Conservation (phyloP, 345 rosid genomes). For the Psidium guajava region DNA sequence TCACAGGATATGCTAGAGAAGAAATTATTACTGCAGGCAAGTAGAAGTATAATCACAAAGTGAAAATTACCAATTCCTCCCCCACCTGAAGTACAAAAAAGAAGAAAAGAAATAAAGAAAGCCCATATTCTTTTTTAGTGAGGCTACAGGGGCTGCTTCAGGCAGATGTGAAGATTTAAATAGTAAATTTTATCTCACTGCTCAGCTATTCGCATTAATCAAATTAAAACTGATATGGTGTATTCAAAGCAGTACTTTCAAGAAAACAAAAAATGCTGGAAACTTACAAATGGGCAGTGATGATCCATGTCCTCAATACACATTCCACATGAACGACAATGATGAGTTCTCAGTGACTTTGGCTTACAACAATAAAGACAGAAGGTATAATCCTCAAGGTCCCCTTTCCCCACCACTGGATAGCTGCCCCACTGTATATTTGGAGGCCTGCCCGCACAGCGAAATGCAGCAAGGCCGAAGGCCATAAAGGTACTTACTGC, state of each 20-base stretch:
- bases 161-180: background rate
- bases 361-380: constrained; percentile 70
- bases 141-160: background rate
- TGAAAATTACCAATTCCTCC: background rate
- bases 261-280: background rate
- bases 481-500: constrained; percentile 48
- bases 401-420: constrained; percentile 67
- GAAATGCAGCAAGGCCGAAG: constrained; percentile 60
- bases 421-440: constrained; percentile 62
- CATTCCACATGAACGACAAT: constrained; percentile 83
- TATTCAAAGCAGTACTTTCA: background rate
- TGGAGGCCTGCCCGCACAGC: constrained; percentile 62
- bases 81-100: background rate
- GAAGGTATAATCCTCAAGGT: constrained; percentile 69
- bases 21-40: background rate
- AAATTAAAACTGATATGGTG: background rate
- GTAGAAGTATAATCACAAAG: background rate
- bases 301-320: constrained; percentile 96
- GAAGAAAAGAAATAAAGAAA: background rate
- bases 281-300: constrained; percentile 96
- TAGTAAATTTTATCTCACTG: background rate
- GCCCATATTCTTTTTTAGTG: background rate
- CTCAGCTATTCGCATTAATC: background rate
- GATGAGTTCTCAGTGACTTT: constrained; percentile 85
- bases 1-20: background rate